These are phyloP conservation scores for Lichina pygmaea DNA, from an alignment of 495 filamentous ascomycete genomes.

Conservation along the genomic window DNA sequence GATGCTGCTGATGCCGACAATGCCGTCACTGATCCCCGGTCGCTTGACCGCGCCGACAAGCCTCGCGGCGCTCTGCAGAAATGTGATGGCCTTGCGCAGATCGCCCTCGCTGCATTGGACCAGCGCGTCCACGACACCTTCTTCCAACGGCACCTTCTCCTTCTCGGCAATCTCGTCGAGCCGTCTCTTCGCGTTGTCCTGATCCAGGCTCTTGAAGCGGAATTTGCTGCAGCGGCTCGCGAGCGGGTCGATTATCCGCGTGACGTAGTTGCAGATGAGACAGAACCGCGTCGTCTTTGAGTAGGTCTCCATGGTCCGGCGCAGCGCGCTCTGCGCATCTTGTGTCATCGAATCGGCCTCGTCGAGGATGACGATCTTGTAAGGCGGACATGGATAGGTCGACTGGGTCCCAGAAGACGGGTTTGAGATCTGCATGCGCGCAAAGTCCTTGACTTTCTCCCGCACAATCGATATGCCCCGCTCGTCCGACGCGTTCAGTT, in stretches of 20 bases:
- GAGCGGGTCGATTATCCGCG: constrained; percentile 86
- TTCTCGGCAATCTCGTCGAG: constrained; percentile 4
- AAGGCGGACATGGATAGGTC: constrained; percentile 80
- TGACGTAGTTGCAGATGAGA: constrained; percentile 96
- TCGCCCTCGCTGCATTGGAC: constrained; percentile 81
- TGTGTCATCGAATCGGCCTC: constrained; percentile 98
- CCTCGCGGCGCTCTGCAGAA: constrained; percentile 70
- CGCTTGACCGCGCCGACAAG: constrained; percentile 32
- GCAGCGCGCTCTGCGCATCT: constrained; percentile 77
- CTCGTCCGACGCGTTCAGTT: constrained; percentile 97
- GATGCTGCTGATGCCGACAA: constrained; percentile 12
- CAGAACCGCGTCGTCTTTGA: constrained; percentile 91
- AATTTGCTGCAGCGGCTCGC: constrained; percentile 90
- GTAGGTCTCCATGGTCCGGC: constrained; percentile 95
- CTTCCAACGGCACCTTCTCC: constrained; percentile 30
- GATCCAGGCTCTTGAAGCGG: constrained; percentile 85
- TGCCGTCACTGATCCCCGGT: no score
- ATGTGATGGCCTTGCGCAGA: constrained; percentile 85
- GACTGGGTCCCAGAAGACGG: constrained; percentile 32
- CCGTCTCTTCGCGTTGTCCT: constrained; percentile 13
- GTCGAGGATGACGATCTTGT: constrained; percentile 95
- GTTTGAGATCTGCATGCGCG: constrained; percentile 74
- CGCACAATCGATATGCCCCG: constrained; percentile 90
- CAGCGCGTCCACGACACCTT: constrained; percentile 56
- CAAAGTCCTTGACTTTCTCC: constrained; percentile 98